phyloP scores from a whole-genome alignment of 2,329 filamentous ascomycete genomes.

The Teratosphaeria viscida region DNA sequence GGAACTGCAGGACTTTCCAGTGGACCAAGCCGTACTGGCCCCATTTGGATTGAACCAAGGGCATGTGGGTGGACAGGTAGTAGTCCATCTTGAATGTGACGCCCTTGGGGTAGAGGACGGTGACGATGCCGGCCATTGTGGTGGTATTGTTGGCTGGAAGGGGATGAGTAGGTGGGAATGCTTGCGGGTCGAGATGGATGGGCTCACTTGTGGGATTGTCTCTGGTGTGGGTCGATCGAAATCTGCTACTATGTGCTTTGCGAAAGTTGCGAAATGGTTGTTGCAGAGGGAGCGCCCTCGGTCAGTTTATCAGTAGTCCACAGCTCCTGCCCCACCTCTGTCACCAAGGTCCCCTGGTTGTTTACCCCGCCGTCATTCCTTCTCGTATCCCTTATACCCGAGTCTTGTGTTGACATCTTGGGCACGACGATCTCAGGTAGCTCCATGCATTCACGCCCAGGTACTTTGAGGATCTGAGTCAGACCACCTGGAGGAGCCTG shows the following conservation, averaged over 20 bases:
- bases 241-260: background rate
- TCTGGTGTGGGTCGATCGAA: background rate
- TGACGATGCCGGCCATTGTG: slow-evolving; percentile 12
- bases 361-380: background rate
- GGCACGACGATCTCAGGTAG: background rate
- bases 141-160: background rate
- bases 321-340: background rate
- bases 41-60: slow-evolving; percentile 25
- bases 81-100: slow-evolving; percentile 30
- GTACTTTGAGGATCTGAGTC: background rate
- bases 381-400: background rate
- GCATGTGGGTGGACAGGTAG: slow-evolving; percentile 31
- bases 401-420: background rate
- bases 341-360: background rate
- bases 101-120: slow-evolving; percentile 27
- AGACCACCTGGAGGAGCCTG: background rate
- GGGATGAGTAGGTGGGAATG: background rate
- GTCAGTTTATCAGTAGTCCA: background rate
- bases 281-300: background rate
- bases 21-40: slow-evolving; percentile 20
- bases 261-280: background rate
- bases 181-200: background rate
- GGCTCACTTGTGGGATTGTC: background rate
- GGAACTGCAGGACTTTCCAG: slow-evolving; percentile 22
- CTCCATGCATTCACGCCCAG: background rate